phyloP scores from a whole-genome alignment of 257 asterid genomes.

The Penstemon eatonii region DNA sequence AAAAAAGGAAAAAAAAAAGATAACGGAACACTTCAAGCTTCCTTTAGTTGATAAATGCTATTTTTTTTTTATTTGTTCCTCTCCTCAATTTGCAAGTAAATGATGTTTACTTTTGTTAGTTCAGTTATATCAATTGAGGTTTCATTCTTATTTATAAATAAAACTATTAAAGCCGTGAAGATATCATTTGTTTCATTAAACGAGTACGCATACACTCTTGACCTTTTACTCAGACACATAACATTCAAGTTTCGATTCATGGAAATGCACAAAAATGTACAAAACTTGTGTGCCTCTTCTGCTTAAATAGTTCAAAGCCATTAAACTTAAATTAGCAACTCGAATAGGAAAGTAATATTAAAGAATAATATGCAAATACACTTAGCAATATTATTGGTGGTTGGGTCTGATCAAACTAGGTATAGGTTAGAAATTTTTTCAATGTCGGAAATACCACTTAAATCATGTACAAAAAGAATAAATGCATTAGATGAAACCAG shows the following conservation, averaged over 20 bases:
- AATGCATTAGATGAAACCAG: not conserved
- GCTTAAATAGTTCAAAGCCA: not conserved
- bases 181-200: too few species aligned
- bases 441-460: too few species aligned
- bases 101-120: too few species aligned
- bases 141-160: too few species aligned
- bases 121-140: too few species aligned
- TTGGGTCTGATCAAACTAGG: too few species aligned
- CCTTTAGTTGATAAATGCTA: constrained; percentile 6
- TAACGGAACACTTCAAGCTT: not conserved
- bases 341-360: constrained; percentile 2
- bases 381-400: too few species aligned
- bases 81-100: too few species aligned
- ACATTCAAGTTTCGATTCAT: not conserved
- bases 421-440: too few species aligned
- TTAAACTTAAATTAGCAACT: constrained; percentile 9
- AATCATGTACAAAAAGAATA: too few species aligned
- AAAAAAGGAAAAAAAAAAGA: not conserved
- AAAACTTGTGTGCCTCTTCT: not conserved
- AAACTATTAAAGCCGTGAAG: too few species aligned
- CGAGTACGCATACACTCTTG: not conserved
- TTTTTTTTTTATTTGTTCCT: not conserved
- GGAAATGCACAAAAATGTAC: not conserved
- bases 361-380: not conserved
- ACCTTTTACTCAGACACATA: not conserved